Evolutionary conservation across 1,284 basidiomycete species (phyloP).

Genomic region (Caloboletus firmus): DNA sequence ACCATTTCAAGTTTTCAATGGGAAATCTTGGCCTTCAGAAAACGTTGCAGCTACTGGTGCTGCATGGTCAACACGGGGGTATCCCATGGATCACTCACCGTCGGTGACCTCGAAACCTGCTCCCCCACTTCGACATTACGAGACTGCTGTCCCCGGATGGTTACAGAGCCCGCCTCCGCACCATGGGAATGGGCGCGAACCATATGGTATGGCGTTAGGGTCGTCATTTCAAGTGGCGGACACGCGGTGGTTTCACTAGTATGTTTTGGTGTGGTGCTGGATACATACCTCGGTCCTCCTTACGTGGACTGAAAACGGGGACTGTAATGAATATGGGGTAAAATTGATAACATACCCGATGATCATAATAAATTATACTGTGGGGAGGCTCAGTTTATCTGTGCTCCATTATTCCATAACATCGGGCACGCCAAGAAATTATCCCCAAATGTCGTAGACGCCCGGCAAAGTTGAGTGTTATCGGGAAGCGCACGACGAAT

Average conservation of each 20-base stretch:
- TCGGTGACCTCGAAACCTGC: conserved; percentile 1
- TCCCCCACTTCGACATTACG: conserved; percentile 6
- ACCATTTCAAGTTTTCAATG: not conserved
- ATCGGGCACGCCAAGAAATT: not conserved
- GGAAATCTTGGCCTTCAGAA: conserved; percentile 6
- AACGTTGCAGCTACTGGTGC: not conserved
- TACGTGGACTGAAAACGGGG: too few species aligned
- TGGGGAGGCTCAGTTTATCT: too few species aligned
- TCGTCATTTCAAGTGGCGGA: not conserved
- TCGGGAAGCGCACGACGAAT: too few species aligned
- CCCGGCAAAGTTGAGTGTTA: not conserved
- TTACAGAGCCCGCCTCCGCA: conserved; percentile 1
- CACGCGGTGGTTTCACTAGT: conserved; percentile 3
- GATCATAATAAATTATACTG: too few species aligned
- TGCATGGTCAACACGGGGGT: conserved; percentile 9
- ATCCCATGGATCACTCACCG: conserved; percentile 4
- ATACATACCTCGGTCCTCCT: too few species aligned
- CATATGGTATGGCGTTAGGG: conserved; percentile 6
- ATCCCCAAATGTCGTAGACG: too few species aligned
- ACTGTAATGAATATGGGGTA: too few species aligned
- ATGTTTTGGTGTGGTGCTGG: not conserved
- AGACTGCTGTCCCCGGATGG: conserved; percentile 7
- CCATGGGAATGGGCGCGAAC: conserved; percentile 1
- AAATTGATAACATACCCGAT: too few species aligned
- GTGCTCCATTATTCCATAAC: not conserved